Percentiles rank a stretch among this genome's conserved stretches.
Conservation (phyloP, 2,329 filamentous ascomycete genomes). For the Myriosclerotinia curreyana region DNA sequence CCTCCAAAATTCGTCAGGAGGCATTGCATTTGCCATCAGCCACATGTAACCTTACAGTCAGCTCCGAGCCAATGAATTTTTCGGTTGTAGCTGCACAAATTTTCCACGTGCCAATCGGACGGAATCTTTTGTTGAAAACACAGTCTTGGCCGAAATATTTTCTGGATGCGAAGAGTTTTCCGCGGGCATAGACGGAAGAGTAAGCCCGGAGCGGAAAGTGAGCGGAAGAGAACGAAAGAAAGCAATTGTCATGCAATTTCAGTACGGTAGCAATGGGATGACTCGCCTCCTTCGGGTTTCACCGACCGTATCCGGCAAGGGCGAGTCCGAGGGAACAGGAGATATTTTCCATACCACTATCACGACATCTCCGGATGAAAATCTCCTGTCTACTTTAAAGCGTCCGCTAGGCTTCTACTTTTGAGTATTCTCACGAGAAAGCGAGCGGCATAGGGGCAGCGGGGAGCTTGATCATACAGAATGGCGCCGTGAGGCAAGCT, state of each 20-base stretch:
- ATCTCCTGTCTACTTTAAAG: neutral
- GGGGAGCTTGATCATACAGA: neutral
- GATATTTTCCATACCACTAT: constrained; percentile 4
- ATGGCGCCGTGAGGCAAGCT: neutral
- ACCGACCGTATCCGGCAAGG: neutral
- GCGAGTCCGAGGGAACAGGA: neutral
- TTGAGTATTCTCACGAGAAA: neutral
- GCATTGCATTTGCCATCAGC: neutral
- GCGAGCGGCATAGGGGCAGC: neutral
- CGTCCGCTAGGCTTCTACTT: neutral
- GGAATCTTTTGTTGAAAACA: neutral
- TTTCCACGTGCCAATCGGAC: neutral
- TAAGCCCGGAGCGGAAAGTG: neutral
- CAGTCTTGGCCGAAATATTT: neutral
- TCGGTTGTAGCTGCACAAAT: too few species aligned
- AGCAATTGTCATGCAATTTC: neutral
- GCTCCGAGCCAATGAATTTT: neutral
- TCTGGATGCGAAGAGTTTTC: neutral
- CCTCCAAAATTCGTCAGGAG: neutral
- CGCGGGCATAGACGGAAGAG: neutral
- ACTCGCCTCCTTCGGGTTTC: neutral
- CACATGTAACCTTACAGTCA: neutral
- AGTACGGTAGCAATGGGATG: neutral
- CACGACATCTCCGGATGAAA: neutral
- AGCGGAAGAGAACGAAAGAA: neutral